A percentile compares a stretch with the other conserved stretches of the same genome.
These are phyloP conservation scores for Amanita muscaria DNA, from an alignment of 768 basidiomycete genomes.

Conservation along the genomic window DNA sequence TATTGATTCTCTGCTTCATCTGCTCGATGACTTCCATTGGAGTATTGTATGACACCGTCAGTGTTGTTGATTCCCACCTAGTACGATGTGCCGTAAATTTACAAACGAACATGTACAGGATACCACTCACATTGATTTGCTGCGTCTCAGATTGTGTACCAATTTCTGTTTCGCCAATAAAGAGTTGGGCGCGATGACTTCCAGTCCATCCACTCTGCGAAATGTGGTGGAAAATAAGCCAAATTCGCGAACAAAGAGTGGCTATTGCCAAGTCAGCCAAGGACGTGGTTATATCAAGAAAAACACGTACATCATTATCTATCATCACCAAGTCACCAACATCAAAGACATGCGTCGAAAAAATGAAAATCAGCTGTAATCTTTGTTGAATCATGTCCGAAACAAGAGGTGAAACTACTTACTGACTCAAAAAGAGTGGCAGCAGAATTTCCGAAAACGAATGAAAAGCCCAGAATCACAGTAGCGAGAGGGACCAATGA, in stretches of 20 bases:
- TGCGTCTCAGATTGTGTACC: conserved; percentile 70
- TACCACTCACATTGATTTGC: conserved; percentile 65
- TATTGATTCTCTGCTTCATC: conserved; percentile 46
- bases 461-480: conserved; percentile 75
- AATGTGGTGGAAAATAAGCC: conserved; percentile 76
- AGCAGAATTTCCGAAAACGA: conserved; percentile 79
- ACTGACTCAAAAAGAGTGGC: conserved; percentile 74
- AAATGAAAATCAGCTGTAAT: conserved; percentile 69
- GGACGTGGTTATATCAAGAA: background rate
- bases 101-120: too few relatives aligned
- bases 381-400: background rate
- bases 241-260: conserved; percentile 62
- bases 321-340: conserved; percentile 80
- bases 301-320: conserved; percentile 47
- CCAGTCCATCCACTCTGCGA: conserved; percentile 71
- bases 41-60: conserved; percentile 62
- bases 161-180: conserved; percentile 62
- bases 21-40: conserved; percentile 64
- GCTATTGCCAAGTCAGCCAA: conserved; percentile 11
- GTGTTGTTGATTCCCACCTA: conserved; percentile 61
- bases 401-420: conserved; percentile 14
- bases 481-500: conserved; percentile 76
- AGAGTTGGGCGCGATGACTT: conserved; percentile 72
- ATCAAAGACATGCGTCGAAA: conserved; percentile 80
- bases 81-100: background rate